Percentiles rank a stretch among this genome's conserved stretches.
Conservation (phyloP, 1,284 basidiomycete species). For the Apiotrichum porosum region DNA sequence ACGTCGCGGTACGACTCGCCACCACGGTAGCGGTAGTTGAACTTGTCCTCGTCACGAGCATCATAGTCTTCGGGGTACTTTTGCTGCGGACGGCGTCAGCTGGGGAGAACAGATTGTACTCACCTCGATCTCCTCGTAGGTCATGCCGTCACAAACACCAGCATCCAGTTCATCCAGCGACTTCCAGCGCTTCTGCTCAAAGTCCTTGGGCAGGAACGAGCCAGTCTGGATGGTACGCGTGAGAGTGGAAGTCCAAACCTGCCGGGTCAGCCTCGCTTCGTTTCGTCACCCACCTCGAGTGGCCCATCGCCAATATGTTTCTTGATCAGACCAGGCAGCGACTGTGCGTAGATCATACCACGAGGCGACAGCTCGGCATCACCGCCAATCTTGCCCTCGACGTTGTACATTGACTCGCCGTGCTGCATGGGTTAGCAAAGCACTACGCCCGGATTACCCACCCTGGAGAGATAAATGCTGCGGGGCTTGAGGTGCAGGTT, state of each 20-base stretch:
- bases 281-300: slow-evolving; percentile 51
- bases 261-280: background rate
- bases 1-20: slow-evolving; percentile 96
- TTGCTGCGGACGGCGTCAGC: too few relatives aligned
- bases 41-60: slow-evolving; percentile 98
- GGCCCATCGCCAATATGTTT: slow-evolving; percentile 86
- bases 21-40: slow-evolving; percentile 93
- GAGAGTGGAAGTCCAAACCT: slow-evolving; percentile 96
- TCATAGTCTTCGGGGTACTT: slow-evolving; percentile 97
- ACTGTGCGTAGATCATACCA: slow-evolving; percentile 78
- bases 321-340: slow-evolving; percentile 79
- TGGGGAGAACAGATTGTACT: too few relatives aligned
- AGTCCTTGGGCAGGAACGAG: slow-evolving; percentile 60
- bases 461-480: slow-evolving; percentile 92
- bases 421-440: slow-evolving; percentile 57
- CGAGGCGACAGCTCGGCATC: slow-evolving; percentile 81
- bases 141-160: slow-evolving; percentile 99
- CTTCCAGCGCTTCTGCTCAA: slow-evolving; percentile 96
- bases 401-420: slow-evolving; percentile 95
- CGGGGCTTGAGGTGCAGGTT: slow-evolving; percentile 95
- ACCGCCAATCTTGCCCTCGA: slow-evolving; percentile 95
- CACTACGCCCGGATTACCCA: slow-evolving; percentile 46
- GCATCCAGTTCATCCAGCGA: slow-evolving; percentile 97
- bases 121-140: slow-evolving; percentile 99
- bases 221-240: slow-evolving; percentile 90